Base-by-base conservation (phyloP, 768 basidiomycete genomes). In the Xerocomus potaroensis region DNA sequence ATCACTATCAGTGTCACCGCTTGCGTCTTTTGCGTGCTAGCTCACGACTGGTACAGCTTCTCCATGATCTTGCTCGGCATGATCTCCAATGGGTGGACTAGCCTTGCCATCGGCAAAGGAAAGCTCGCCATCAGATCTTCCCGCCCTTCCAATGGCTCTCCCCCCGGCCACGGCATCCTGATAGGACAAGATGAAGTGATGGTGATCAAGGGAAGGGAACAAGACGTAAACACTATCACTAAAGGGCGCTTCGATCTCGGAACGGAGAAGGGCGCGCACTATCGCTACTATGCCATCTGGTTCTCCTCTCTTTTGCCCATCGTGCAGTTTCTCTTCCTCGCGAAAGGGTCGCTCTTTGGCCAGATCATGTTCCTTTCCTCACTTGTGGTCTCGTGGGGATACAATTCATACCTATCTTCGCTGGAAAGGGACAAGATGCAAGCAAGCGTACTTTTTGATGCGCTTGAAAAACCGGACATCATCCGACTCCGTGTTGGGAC, bases 41-140 rank as follows among this genome's bases (percentile, higher is more conserved):
- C 45, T 24, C 41, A 39, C 5, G 69, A 69, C 41, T 67, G 67
- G 64, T 66, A 42, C 40, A 61, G 54, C 37, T 66, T 61, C 35
- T 55, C 65, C 15, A 60, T 62, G 57, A 64, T 68, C 22, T 45
- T 63, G 5, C 50, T 64, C 2, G 65, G 68, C 1, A 60, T 67
- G 32, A 12, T 66, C 29, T 49, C 59, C 9, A 59, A 54, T 41
- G 65, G 65, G 4, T 14, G 63, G n/a, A 46, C 64, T 16, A 63
- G 58, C 27, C 52, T 57, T 4, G 48, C 56, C 12, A 47, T 60
- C 3, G 65, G 66, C 7, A 55, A 56, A 1, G 67, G 58, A 31
- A 50, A 45, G 15, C 41, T 67, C 21, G 29, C 36, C 1, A 51
- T 69, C 34, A 53, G 34, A 18, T 43, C 50, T 34, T 43, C 54